Percentiles rank a stretch among this genome's conserved stretches.
These are phyloP conservation scores for Eucalyptus cladocalyx DNA, from an alignment of 345 rosid species.

Conservation along the genomic window DNA sequence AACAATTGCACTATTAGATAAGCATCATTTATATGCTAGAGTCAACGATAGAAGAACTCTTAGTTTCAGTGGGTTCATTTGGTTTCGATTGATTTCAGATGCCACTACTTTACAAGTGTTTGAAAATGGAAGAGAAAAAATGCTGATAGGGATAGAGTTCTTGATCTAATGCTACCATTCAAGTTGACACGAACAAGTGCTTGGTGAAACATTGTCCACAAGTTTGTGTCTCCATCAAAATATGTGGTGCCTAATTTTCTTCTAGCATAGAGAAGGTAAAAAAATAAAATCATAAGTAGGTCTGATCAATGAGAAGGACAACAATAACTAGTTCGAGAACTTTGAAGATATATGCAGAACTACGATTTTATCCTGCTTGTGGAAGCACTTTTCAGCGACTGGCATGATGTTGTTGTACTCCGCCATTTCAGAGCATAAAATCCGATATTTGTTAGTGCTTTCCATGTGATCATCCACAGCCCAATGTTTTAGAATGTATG, in stretches of 20 bases:
- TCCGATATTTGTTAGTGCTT: neutral
- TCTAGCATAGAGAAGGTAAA: neutral
- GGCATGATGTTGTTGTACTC: neutral
- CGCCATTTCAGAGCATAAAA: neutral
- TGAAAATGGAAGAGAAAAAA: neutral
- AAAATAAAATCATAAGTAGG: neutral
- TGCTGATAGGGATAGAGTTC: neutral
- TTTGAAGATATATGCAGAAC: neutral
- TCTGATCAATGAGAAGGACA: neutral
- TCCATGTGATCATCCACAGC: neutral
- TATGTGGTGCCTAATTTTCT: neutral
- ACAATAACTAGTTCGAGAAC: neutral
- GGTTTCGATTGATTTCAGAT: neutral
- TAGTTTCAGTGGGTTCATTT: neutral
- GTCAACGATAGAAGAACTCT: neutral
- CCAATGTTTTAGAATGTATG: neutral
- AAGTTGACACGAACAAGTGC: neutral
- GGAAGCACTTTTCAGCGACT: neutral
- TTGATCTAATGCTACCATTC: neutral
- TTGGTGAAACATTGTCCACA: neutral
- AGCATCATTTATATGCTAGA: neutral
- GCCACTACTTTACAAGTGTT: neutral
- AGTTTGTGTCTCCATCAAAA: neutral
- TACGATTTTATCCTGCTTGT: neutral
- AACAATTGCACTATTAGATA: neutral